Conservation (phyloP, 495 filamentous ascomycete genomes). For the Terfezia claveryi region DNA sequence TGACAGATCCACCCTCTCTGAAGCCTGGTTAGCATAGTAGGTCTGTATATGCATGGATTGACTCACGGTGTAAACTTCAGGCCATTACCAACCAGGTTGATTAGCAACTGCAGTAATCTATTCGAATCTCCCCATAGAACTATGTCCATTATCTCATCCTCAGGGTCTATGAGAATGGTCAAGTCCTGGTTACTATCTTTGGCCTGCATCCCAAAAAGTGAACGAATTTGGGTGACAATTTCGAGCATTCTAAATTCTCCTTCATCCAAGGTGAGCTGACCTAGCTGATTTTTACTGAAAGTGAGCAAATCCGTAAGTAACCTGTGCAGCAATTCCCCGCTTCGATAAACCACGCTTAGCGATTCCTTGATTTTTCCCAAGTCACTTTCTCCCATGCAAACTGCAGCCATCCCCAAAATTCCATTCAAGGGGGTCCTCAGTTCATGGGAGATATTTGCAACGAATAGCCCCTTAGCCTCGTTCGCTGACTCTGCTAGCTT, state of each 20-base stretch:
- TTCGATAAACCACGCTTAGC: slow-evolving; percentile 69
- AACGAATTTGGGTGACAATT: slow-evolving; percentile 51
- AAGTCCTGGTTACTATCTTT: slow-evolving; percentile 55
- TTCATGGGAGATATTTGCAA: slow-evolving; percentile 90
- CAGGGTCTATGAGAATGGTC: slow-evolving; percentile 40
- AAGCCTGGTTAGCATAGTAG: slow-evolving; percentile 1
- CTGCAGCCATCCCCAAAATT: slow-evolving; percentile 78
- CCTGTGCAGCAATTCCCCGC: slow-evolving; percentile 66
- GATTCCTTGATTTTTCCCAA: slow-evolving; percentile 51
- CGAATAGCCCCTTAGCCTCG: slow-evolving; percentile 85
- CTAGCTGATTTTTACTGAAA: slow-evolving; percentile 86
- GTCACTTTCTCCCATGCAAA: slow-evolving; percentile 79
- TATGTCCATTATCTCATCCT: slow-evolving; percentile 25
- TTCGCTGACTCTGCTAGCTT: slow-evolving; percentile 80
- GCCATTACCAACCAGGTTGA: slow-evolving; percentile 82
- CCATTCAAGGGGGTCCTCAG: slow-evolving; percentile 83
- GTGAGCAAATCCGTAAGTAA: slow-evolving; percentile 78
- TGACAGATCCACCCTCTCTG: slow-evolving; percentile 41
- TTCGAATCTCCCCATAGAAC: slow-evolving; percentile 79
- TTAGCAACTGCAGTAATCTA: slow-evolving; percentile 67
- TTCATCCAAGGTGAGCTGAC: slow-evolving; percentile 54
- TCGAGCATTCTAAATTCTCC: slow-evolving; percentile 59
- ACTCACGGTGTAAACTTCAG: slow-evolving; percentile 65
- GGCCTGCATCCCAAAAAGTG: slow-evolving; percentile 77
- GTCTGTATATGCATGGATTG: not conserved